Evolutionary conservation across 2,329 filamentous ascomycete genomes (phyloP).

Genomic region (Sarocladiaceae sp.): DNA sequence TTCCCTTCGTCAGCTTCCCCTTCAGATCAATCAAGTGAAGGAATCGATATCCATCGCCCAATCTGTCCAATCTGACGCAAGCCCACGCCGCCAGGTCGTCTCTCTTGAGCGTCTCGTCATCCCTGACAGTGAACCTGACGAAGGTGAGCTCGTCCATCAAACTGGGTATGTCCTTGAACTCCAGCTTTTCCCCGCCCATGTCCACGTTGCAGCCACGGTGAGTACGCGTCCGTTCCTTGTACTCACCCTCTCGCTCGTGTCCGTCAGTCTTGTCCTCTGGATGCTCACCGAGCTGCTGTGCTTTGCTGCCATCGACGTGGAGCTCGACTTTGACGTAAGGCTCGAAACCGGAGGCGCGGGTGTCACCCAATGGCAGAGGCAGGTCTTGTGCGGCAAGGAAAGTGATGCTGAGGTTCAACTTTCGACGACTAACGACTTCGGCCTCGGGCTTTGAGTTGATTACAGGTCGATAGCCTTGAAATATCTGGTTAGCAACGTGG

Average conservation of each 20-base stretch:
- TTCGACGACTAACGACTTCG: constrained; percentile 41
- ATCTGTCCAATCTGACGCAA: constrained; percentile 75
- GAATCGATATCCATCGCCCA: constrained; percentile 70
- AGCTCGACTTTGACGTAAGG: constrained; percentile 81
- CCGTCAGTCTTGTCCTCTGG: constrained; percentile 29
- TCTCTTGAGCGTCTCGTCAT: constrained; percentile 68
- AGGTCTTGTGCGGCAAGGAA: constrained; percentile 72
- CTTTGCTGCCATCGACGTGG: constrained; percentile 65
- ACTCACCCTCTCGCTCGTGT: constrained; percentile 36
- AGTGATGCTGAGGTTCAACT: constrained; percentile 64
- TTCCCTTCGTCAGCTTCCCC: constrained; percentile 59
- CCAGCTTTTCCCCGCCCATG: constrained; percentile 48
- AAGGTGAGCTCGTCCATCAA: constrained; percentile 66
- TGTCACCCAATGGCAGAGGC: constrained; percentile 53
- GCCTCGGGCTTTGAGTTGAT: constrained; percentile 16
- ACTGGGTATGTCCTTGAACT: constrained; percentile 48
- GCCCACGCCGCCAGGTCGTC: constrained; percentile 84
- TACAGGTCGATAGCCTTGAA: constrained; percentile 26
- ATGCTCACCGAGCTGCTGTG: constrained; percentile 27
- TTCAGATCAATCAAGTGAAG: constrained; percentile 67
- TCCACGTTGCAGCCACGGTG: constrained; percentile 55
- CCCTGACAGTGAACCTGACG: constrained; percentile 77
- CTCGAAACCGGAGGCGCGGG: constrained; percentile 51
- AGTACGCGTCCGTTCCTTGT: constrained; percentile 54
- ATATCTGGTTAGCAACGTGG: neutral